Evolutionary conservation across 371 early-diverging fungal species (phyloP).

Genomic region (Dinochytrium kinnereticum): DNA sequence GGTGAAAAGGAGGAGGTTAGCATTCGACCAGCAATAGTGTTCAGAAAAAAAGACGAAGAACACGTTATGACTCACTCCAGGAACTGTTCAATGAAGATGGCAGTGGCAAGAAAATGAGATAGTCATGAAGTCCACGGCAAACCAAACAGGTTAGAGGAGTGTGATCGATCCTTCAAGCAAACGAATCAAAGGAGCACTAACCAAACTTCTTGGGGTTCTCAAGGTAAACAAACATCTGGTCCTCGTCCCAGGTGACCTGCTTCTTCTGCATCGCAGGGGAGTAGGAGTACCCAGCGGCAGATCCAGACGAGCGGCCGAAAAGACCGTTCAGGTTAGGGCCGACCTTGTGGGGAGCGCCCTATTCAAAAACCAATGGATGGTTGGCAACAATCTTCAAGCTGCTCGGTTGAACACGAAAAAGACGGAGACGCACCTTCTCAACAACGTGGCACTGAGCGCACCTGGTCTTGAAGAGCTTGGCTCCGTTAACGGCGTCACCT

Average conservation of each 20-base stretch:
- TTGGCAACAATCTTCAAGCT: background rate
- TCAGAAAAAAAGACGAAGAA: background rate
- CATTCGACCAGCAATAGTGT: background rate
- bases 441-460: constrained; percentile 98
- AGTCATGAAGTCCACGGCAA: background rate
- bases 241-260: constrained; percentile 85
- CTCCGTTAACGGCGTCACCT: constrained; percentile 72
- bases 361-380: background rate
- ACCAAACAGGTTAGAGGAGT: background rate
- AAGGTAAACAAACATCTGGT: constrained; percentile 58
- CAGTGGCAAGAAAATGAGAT: background rate
- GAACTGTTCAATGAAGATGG: background rate
- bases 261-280: constrained; percentile 92
- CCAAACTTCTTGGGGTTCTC: constrained; percentile 98
- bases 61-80: constrained; percentile 11
- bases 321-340: constrained; percentile 96
- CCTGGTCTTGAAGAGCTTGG: constrained; percentile 98
- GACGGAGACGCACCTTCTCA: constrained; percentile 64
- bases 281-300: constrained; percentile 88
- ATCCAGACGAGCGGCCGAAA: constrained; percentile 89
- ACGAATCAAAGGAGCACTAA: constrained; percentile 92
- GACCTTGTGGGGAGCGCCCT: constrained; percentile 90
- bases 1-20: background rate
- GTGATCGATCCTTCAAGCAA: constrained; percentile 54
- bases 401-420: background rate